Evolutionary conservation across 192 early-diverging fungal species (phyloP).

Genomic region (Coemansia sp.): DNA sequence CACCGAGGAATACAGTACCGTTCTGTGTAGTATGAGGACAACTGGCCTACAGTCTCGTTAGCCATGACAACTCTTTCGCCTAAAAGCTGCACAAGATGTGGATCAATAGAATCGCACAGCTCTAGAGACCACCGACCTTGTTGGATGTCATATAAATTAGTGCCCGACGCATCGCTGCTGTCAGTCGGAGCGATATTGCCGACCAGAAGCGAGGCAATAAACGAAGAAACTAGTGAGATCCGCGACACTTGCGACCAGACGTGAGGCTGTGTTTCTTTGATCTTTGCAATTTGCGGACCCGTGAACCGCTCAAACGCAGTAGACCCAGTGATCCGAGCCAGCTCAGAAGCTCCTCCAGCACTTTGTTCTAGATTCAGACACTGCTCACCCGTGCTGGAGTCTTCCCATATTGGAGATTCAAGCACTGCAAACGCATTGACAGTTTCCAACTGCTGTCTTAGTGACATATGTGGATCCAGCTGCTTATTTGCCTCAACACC

Average conservation of each 20-base stretch:
- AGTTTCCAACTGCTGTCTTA: conserved; percentile 57
- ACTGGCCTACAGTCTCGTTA: conserved; percentile 41
- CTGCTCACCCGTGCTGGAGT: conserved; percentile 67
- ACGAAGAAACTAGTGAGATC: conserved; percentile 75
- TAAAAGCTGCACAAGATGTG: conserved; percentile 47
- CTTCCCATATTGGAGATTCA: conserved; percentile 82
- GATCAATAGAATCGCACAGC: conserved; percentile 24
- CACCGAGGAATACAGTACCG: conserved; percentile 69
- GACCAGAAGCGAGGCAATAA: conserved; percentile 64
- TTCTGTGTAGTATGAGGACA: conserved; percentile 63
- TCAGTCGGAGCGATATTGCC: conserved; percentile 65
- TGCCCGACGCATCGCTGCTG: conserved; percentile 73
- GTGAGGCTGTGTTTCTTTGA: conserved; percentile 32
- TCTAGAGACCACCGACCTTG: conserved; percentile 25
- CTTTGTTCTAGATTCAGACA: conserved; percentile 62
- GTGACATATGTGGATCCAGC: conserved; percentile 38
- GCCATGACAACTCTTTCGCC: conserved; percentile 51
- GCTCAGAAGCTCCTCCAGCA: conserved; percentile 61
- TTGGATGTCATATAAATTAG: conserved; percentile 74
- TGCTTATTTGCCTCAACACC: conserved; percentile 48
- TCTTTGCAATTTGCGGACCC: conserved; percentile 70
- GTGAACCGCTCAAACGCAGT: conserved; percentile 80
- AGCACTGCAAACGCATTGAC: conserved; percentile 53
- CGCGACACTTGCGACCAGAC: conserved; percentile 25
- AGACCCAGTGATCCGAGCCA: conserved; percentile 74